These are phyloP conservation scores for Cercospora sp. DNA, from an alignment of 2,329 filamentous ascomycete species.

Conservation along the genomic window DNA sequence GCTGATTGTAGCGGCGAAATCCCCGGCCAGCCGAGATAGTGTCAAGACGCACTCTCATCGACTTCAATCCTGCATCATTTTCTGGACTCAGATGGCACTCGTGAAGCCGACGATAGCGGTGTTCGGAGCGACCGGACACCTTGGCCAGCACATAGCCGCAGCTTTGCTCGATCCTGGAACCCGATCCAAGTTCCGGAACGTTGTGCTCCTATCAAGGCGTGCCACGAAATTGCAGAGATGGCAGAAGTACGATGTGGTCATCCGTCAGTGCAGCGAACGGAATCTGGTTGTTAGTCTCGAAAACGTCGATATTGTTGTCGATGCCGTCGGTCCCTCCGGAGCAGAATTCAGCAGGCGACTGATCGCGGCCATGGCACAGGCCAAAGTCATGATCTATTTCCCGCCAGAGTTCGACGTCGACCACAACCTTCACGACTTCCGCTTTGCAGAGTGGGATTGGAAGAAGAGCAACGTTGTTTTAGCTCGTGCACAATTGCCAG, in stretches of 20 bases:
- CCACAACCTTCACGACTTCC: constrained; percentile 15
- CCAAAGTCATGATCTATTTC: constrained; percentile 8
- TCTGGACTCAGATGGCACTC: not conserved
- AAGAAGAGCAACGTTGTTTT: constrained; percentile 5
- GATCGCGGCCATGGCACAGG: constrained; percentile 6
- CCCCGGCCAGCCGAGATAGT: not conserved
- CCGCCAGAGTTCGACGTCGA: constrained; percentile 15
- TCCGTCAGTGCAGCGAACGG: constrained; percentile 1
- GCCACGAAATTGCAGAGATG: constrained; percentile 7
- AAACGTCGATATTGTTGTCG: constrained; percentile 11
- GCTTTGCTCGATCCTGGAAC: constrained; percentile 2
- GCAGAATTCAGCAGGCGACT: constrained; percentile 6
- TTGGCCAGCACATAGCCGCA: constrained; percentile 6
- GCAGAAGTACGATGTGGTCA: not conserved
- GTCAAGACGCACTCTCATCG: not conserved
- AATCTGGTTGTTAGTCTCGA: not conserved
- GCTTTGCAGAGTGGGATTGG: constrained; percentile 8
- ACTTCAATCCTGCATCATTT: not conserved
- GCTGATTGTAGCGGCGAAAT: not conserved
- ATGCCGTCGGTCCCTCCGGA: constrained; percentile 8
- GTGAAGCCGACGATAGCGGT: constrained; percentile 7
- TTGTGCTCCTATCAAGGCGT: constrained; percentile 5
- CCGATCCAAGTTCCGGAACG: constrained; percentile 1
- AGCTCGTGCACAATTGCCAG: not conserved
- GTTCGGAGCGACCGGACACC: constrained; percentile 12